Evolutionary conservation across 2,329 filamentous ascomycete species (phyloP).

Genomic region (Colletotrichum somersetense): DNA sequence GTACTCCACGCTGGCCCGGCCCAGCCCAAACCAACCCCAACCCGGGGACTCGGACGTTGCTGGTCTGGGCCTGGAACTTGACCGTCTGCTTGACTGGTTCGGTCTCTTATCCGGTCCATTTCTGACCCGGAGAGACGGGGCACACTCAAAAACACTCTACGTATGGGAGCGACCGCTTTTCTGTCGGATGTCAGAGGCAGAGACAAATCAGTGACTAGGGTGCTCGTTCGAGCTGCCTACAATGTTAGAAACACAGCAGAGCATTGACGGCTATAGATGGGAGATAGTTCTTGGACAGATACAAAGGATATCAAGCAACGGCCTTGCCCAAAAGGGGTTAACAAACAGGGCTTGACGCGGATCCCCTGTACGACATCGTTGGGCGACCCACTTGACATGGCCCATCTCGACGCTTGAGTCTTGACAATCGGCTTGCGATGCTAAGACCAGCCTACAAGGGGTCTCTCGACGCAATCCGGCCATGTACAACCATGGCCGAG

Average conservation of each 20-base stretch:
- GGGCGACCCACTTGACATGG: constrained; percentile 33
- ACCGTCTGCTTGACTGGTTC: constrained; percentile 18
- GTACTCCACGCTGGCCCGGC: background rate
- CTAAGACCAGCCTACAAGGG: constrained; percentile 28
- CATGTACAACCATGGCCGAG: constrained; percentile 21
- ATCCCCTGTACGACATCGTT: constrained; percentile 41
- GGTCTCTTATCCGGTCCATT: constrained; percentile 18
- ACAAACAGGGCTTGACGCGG: constrained; percentile 34
- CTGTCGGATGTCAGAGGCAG: constrained; percentile 12
- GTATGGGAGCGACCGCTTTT: constrained; percentile 8
- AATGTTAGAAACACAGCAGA: constrained; percentile 14
- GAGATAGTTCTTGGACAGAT: constrained; percentile 7
- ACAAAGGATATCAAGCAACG: constrained; percentile 25
- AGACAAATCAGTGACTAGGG: constrained; percentile 1
- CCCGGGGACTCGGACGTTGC: constrained; percentile 2
- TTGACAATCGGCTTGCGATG: constrained; percentile 20
- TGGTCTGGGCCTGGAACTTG: constrained; percentile 7
- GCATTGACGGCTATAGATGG: constrained; percentile 3
- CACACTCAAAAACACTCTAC: constrained; percentile 21
- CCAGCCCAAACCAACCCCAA: background rate
- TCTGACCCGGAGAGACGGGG: constrained; percentile 1
- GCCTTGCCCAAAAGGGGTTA: constrained; percentile 35
- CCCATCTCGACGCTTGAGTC: constrained; percentile 25
- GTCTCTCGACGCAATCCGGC: constrained; percentile 24
- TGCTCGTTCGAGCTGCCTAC: constrained; percentile 17